Conservation (phyloP, 73 alveolate genomes). For the Urostyla sp. region DNA sequence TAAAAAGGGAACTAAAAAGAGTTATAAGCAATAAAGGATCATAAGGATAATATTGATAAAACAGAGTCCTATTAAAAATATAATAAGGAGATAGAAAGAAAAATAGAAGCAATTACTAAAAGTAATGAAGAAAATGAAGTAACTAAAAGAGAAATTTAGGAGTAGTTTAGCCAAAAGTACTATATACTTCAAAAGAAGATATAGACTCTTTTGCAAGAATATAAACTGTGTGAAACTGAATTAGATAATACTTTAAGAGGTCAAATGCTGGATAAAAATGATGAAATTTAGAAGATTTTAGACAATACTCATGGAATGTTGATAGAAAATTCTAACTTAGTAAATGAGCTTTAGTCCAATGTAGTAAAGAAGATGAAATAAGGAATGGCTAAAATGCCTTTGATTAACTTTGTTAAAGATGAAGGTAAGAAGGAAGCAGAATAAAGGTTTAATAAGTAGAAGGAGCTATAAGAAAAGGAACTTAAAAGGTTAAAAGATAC, state of each 20-base stretch:
- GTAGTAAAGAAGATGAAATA: constrained; percentile 3
- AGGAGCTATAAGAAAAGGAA: constrained; percentile 1
- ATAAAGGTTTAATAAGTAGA: not conserved
- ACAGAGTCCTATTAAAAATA: constrained; percentile 21
- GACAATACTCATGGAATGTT: constrained; percentile 49
- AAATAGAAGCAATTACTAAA: not conserved
- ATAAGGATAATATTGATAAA: constrained; percentile 40
- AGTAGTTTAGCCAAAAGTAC: constrained; percentile 21
- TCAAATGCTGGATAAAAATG: constrained; percentile 31
- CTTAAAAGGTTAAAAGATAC: not conserved
- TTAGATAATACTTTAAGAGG: constrained; percentile 46
- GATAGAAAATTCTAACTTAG: constrained; percentile 32
- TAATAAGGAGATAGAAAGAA: constrained; percentile 35
- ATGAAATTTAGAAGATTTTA: constrained; percentile 20
- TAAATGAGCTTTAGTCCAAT: constrained; percentile 4
- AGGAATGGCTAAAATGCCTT: not conserved
- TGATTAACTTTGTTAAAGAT: constrained; percentile 45
- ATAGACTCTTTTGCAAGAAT: constrained; percentile 17
- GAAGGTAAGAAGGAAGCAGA: constrained; percentile 37
- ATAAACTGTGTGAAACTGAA: constrained; percentile 36
- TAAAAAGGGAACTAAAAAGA: constrained; percentile 20
- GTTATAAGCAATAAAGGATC: constrained; percentile 22
- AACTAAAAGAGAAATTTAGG: constrained; percentile 27
- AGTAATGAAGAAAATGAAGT: constrained; percentile 25
- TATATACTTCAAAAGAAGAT: constrained; percentile 30